Conservation (phyloP, 495 filamentous ascomycete genomes). For the Aspergillus mulundensis region DNA sequence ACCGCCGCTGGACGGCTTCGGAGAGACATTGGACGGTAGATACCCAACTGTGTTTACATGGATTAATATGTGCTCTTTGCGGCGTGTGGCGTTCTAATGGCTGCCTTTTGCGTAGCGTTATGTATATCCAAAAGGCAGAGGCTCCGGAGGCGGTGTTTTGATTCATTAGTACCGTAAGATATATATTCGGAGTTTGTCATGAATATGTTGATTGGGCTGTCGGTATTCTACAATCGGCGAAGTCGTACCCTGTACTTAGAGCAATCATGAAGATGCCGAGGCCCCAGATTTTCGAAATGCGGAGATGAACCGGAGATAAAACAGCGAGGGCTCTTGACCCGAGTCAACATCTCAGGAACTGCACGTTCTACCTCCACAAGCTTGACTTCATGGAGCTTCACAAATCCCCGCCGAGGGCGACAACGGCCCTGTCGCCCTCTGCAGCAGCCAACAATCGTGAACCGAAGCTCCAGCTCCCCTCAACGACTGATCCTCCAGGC, state of each 20-base stretch:
- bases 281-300: conserved; percentile 18
- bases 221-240: too few species aligned
- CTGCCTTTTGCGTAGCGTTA: conserved; percentile 5
- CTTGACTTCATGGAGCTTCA: conserved; percentile 29
- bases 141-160: not conserved
- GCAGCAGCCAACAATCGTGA: conserved; percentile 28
- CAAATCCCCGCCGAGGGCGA: conserved; percentile 25
- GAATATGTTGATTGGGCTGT: too few species aligned
- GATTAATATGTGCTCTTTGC: not conserved
- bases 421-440: conserved; percentile 23
- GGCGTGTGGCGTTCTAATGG: conserved; percentile 6
- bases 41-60: not conserved
- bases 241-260: too few species aligned
- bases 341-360: not conserved
- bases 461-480: conserved; percentile 57
- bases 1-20: conserved; percentile 70
- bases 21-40: conserved; percentile 51
- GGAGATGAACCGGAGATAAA: conserved; percentile 6
- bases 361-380: not conserved
- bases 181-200: not conserved
- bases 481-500: conserved; percentile 76
- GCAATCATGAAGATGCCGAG: too few species aligned
- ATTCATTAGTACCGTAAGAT: not conserved
- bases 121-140: conserved; percentile 6
- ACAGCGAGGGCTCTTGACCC: too few species aligned